These are phyloP conservation scores for Penicillium chermesinum DNA, from an alignment of 495 filamentous ascomycete species.

Conservation along the genomic window DNA sequence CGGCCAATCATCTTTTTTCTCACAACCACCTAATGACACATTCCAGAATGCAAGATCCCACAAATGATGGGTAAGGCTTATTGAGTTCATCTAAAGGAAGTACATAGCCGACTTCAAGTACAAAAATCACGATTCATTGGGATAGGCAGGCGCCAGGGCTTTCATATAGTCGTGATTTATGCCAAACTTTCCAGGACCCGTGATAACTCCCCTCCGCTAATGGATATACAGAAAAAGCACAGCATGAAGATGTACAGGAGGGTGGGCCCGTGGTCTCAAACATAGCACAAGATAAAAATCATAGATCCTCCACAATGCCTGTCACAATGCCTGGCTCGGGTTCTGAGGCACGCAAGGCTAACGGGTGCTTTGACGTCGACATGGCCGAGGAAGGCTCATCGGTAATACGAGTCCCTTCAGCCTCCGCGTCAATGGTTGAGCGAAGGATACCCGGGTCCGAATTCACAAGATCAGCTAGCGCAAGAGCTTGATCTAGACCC, in stretches of 20 bases:
- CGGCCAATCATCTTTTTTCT: no score
- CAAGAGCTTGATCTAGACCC: slow-evolving; percentile 46
- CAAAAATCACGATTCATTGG: no score
- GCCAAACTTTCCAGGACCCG: no score
- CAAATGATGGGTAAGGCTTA: no score
- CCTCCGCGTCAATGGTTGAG: slow-evolving; percentile 12
- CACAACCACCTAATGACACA: no score
- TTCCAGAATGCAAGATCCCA: no score
- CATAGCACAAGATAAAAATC: not conserved
- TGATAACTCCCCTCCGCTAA: not conserved
- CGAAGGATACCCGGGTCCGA: slow-evolving; percentile 26
- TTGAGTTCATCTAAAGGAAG: no score
- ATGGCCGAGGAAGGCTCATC: not conserved
- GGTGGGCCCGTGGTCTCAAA: not conserved
- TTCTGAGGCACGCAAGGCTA: not conserved
- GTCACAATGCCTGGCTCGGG: not conserved
- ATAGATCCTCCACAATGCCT: not conserved
- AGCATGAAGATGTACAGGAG: not conserved
- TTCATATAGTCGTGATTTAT: no score
- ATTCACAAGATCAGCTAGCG: slow-evolving; percentile 35
- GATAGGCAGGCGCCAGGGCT: no score
- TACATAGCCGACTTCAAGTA: no score
- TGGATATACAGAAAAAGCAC: not conserved
- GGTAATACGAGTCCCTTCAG: not conserved
- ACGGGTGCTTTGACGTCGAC: not conserved